phyloP scores from a whole-genome alignment of 2,329 filamentous ascomycete species.

The Aspergillus sergii region DNA sequence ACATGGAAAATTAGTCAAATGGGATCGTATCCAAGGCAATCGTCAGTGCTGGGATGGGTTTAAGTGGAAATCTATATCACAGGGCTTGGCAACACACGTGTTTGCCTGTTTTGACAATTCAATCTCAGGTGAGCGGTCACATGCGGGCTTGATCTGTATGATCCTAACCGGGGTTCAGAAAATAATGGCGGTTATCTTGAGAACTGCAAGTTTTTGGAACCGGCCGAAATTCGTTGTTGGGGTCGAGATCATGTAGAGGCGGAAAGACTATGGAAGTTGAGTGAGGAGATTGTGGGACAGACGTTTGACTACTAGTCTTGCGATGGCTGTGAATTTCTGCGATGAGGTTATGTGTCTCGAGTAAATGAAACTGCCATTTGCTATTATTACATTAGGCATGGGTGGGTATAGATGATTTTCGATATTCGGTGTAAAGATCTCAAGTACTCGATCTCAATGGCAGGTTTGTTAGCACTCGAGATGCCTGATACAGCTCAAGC shows the following conservation, averaged over 20 bases:
- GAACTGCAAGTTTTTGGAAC: constrained; percentile 45
- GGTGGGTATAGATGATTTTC: too few relatives aligned
- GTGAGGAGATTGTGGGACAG: constrained; percentile 47
- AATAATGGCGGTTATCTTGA: constrained; percentile 43
- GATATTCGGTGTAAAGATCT: too few relatives aligned
- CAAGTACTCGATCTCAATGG: neutral
- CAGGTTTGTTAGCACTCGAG: neutral
- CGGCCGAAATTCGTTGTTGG: constrained; percentile 35
- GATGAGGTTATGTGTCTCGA: too few relatives aligned
- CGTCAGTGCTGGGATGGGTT: constrained; percentile 22
- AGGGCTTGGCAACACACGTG: constrained; percentile 22
- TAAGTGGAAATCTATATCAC: constrained; percentile 25
- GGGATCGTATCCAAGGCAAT: constrained; percentile 22
- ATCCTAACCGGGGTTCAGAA: constrained; percentile 19
- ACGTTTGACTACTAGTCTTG: constrained; percentile 32
- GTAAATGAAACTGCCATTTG: neutral
- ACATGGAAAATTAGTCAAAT: neutral
- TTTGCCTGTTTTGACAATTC: too few relatives aligned
- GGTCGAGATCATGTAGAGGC: constrained; percentile 33
- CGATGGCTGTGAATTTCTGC: too few relatives aligned
- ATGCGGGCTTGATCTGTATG: too few relatives aligned
- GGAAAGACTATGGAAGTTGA: constrained; percentile 50
- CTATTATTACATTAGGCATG: neutral
- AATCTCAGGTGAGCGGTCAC: too few relatives aligned
- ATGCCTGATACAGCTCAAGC: neutral